Evolutionary conservation across 352 stramenopile genomes (phyloP).

Genomic region (Pythium rhizo-oryzae): DNA sequence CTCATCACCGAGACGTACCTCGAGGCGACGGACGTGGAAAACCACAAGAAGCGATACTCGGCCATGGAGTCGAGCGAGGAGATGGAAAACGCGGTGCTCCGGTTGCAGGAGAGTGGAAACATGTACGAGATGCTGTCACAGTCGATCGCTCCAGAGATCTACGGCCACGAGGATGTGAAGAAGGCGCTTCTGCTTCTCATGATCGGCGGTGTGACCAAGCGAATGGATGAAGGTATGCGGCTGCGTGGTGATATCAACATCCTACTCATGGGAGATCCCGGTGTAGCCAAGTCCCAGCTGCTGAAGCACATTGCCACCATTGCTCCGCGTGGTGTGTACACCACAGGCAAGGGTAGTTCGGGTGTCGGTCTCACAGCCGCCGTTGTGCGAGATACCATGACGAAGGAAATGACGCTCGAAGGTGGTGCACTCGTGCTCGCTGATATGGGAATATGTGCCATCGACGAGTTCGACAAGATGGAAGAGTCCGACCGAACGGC

Average conservation of each 20-base stretch:
- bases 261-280: slow-evolving; percentile 98
- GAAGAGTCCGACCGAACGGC: slow-evolving; percentile 97
- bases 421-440: slow-evolving; percentile 98
- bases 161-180: slow-evolving; percentile 99
- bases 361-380: slow-evolving; percentile 98
- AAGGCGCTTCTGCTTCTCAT: slow-evolving; percentile 98
- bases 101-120: slow-evolving; percentile 71
- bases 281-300: slow-evolving; percentile 99
- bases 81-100: slow-evolving; percentile 78
- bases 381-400: slow-evolving; percentile 95
- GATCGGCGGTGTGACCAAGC: slow-evolving; percentile 92
- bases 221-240: slow-evolving; percentile 94
- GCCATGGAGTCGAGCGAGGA: slow-evolving; percentile 88
- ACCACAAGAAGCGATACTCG: slow-evolving; percentile 98
- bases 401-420: slow-evolving; percentile 92
- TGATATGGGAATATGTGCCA: slow-evolving; percentile 98
- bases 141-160: slow-evolving; percentile 99
- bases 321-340: slow-evolving; percentile 98
- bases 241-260: slow-evolving; percentile 99
- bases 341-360: slow-evolving; percentile 98
- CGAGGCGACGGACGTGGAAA: slow-evolving; percentile 93
- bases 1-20: slow-evolving; percentile 98
- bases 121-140: slow-evolving; percentile 94
- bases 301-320: slow-evolving; percentile 98
- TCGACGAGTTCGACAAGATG: slow-evolving; percentile 99